Evolutionary conservation across 805 yeast genomes (phyloP).

Genomic region (Starmerella bombi): DNA sequence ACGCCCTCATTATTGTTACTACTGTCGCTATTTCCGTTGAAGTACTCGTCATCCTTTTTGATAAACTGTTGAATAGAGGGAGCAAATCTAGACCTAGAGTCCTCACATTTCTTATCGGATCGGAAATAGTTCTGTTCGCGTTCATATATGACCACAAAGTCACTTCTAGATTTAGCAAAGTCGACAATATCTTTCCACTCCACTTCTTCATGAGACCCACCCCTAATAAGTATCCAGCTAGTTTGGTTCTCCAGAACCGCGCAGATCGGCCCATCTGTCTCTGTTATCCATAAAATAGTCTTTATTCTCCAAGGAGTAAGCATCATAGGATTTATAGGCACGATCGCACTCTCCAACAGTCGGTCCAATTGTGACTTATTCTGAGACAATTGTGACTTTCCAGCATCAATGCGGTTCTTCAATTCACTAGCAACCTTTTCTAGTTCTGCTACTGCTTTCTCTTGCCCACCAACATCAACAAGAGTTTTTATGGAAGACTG

Average conservation of each 20-base stretch:
- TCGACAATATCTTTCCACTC: constrained; percentile 3
- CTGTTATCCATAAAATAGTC: not conserved
- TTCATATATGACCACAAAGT: constrained; percentile 8
- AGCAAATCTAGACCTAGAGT: constrained; percentile 1
- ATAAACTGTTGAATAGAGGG: constrained; percentile 7
- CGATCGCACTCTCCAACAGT: not conserved
- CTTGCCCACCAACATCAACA: not conserved
- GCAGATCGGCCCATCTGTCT: not conserved
- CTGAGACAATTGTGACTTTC: not conserved
- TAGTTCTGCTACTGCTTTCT: not conserved
- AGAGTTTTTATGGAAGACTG: not conserved
- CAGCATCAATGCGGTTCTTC: too few relatives aligned
- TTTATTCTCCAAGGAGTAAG: not conserved
- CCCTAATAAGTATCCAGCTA: not conserved
- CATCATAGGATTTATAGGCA: not conserved
- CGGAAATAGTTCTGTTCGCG: not conserved
- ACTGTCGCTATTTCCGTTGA: too few relatives aligned
- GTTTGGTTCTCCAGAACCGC: not conserved
- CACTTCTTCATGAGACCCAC: not conserved
- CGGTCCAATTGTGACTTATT: not conserved
- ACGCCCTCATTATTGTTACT: too few relatives aligned
- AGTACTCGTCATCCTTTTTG: not conserved
- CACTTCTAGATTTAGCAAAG: not conserved
- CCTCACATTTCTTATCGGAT: not conserved
- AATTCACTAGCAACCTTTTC: not conserved